Conservation (phyloP, 1,284 basidiomycete genomes). For the Fistulinella staudtii region DNA sequence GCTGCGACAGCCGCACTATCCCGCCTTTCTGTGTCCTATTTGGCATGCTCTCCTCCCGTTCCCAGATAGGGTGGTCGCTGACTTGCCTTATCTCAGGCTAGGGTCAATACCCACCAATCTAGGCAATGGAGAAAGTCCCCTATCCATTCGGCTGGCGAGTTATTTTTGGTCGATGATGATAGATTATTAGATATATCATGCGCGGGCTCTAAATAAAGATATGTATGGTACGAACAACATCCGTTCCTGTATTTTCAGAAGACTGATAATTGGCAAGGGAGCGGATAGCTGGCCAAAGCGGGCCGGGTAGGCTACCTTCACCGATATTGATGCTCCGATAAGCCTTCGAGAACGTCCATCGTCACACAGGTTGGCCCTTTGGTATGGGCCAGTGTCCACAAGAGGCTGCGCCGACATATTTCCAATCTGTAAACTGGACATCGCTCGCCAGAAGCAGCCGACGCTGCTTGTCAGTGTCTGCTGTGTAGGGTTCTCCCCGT, state of each 20-base stretch:
- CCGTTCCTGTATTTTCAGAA: neutral
- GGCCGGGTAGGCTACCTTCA: neutral
- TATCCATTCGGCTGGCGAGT: neutral
- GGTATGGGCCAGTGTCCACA: too few relatives aligned
- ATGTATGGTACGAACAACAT: neutral
- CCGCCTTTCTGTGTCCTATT: conserved; percentile 1
- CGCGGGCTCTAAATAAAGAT: neutral
- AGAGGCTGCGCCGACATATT: neutral
- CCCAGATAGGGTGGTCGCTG: conserved; percentile 1
- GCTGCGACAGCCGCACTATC: neutral
- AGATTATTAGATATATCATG: neutral
- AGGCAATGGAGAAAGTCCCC: neutral
- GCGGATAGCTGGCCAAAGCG: neutral
- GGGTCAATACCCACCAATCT: neutral
- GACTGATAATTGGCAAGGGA: neutral
- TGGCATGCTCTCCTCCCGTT: neutral
- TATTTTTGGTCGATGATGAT: conserved; percentile 1
- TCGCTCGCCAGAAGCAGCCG: neutral
- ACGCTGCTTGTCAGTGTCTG: neutral
- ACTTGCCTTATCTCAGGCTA: neutral
- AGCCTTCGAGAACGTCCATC: neutral
- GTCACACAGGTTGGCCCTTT: neutral
- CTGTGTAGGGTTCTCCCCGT: too few relatives aligned
- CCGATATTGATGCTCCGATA: neutral
- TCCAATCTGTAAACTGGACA: neutral